Percentiles rank a stretch among this genome's conserved stretches.
These are phyloP conservation scores for Hydrangea macrophylla DNA, from an alignment of 148 eudicot species.

Conservation along the genomic window DNA sequence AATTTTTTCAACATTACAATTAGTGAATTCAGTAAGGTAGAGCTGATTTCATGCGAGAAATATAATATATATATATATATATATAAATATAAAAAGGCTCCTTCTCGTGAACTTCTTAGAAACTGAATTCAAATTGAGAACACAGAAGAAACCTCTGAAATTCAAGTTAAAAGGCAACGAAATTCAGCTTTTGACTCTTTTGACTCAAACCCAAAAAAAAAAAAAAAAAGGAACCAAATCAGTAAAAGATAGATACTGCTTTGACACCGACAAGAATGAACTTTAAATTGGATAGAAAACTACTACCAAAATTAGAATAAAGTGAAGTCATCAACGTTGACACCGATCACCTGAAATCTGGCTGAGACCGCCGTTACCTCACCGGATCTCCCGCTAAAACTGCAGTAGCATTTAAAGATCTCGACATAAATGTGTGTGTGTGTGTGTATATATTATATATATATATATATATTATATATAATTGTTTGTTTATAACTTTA, in stretches of 20 bases:
- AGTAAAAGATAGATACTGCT: background rate
- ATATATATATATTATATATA: background rate
- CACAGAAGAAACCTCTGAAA: background rate
- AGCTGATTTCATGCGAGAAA: background rate
- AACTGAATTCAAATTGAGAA: background rate
- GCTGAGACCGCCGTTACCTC: conserved; percentile 4
- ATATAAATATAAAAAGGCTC: background rate
- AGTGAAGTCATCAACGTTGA: background rate
- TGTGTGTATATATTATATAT: too few species aligned
- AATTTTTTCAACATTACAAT: background rate
- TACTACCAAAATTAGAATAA: too few species aligned
- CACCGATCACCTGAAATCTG: conserved; percentile 2
- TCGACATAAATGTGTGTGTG: too few species aligned
- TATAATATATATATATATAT: too few species aligned
- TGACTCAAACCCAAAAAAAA: background rate
- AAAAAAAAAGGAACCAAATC: background rate
- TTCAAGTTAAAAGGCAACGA: conserved; percentile 11
- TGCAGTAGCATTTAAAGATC: too few species aligned
- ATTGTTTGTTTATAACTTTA: too few species aligned
- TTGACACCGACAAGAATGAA: background rate
- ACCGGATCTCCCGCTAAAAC: background rate
- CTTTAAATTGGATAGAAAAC: background rate
- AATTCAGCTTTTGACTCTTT: conserved; percentile 13
- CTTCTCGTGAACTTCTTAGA: background rate
- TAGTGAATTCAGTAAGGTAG: too few species aligned